Evolutionary conservation across 2,329 filamentous ascomycete genomes (phyloP).

Genomic region (Aspergillus bombycis): DNA sequence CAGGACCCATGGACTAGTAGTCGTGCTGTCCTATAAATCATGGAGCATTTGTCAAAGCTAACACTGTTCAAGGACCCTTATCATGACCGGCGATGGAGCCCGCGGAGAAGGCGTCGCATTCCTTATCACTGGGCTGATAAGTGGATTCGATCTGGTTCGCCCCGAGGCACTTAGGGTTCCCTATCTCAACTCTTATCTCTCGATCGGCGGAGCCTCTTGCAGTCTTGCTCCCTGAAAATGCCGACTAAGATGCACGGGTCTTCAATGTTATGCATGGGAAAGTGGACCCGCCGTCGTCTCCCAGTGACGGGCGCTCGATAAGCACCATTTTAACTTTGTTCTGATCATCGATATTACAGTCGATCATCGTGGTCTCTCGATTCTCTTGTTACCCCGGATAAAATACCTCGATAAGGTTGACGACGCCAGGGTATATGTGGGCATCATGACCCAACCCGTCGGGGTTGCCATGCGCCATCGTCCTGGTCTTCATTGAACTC

Average conservation of each 20-base stretch:
- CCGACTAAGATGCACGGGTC: background rate
- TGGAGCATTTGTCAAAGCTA: background rate
- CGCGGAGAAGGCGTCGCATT: background rate
- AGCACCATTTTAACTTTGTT: background rate
- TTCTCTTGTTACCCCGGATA: background rate
- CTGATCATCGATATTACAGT: background rate
- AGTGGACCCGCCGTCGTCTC: background rate
- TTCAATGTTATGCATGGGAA: background rate
- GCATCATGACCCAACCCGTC: background rate
- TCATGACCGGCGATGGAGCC: background rate
- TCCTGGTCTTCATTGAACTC: background rate
- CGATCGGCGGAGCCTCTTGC: background rate
- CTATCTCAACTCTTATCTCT: constrained; percentile 3
- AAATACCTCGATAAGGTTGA: background rate
- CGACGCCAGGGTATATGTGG: background rate
- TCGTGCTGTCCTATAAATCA: too few relatives aligned
- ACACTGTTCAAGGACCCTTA: background rate
- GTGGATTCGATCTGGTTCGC: background rate
- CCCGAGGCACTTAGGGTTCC: background rate
- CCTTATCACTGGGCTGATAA: constrained; percentile 1
- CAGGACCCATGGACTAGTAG: background rate
- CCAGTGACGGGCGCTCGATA: background rate
- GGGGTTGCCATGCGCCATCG: background rate
- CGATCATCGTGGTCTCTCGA: background rate
- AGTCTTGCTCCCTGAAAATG: background rate